Conservation (phyloP, 2,329 filamentous ascomycete species). For the Aspergillus sp. region DNA sequence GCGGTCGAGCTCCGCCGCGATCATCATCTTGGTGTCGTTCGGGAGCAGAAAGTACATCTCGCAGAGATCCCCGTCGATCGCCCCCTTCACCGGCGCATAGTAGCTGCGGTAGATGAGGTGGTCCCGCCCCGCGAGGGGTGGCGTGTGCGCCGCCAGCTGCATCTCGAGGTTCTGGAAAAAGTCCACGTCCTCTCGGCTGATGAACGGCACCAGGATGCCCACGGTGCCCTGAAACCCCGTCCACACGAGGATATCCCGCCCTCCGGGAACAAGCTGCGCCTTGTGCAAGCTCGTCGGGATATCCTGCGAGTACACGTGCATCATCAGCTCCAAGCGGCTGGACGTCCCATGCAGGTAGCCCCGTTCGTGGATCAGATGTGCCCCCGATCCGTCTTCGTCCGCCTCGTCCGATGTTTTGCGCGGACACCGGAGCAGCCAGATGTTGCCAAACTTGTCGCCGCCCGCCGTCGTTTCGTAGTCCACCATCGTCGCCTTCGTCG, state of each 20-base stretch:
- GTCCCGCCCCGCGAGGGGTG: constrained; percentile 81
- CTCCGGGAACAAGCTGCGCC: constrained; percentile 79
- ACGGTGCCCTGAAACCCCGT: constrained; percentile 89
- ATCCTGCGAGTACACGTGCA: constrained; percentile 85
- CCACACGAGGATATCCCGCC: constrained; percentile 87
- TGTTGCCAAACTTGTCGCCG: constrained; percentile 94
- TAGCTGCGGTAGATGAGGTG: constrained; percentile 94
- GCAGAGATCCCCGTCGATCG: constrained; percentile 93
- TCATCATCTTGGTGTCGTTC: constrained; percentile 87
- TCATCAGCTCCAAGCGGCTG: constrained; percentile 73
- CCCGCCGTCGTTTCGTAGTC: constrained; percentile 95
- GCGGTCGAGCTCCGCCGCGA: constrained; percentile 84
- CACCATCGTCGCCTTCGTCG: constrained; percentile 82
- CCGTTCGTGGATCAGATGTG: constrained; percentile 83
- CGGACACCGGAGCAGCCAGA: constrained; percentile 85
- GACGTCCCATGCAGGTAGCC: constrained; percentile 83
- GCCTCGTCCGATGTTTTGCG: constrained; percentile 77
- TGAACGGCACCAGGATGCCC: constrained; percentile 84
- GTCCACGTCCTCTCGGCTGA: constrained; percentile 85
- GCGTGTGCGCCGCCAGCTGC: constrained; percentile 75
- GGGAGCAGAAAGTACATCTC: constrained; percentile 79
- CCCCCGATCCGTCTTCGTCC: constrained; percentile 82
- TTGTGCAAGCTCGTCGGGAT: constrained; percentile 86
- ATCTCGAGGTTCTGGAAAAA: constrained; percentile 94
- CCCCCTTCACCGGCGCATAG: constrained; percentile 90